A percentile compares a stretch with the other conserved stretches of the same genome.
Conservation (phyloP, 2,329 filamentous ascomycete genomes). For the Talaromyces marneffei region DNA sequence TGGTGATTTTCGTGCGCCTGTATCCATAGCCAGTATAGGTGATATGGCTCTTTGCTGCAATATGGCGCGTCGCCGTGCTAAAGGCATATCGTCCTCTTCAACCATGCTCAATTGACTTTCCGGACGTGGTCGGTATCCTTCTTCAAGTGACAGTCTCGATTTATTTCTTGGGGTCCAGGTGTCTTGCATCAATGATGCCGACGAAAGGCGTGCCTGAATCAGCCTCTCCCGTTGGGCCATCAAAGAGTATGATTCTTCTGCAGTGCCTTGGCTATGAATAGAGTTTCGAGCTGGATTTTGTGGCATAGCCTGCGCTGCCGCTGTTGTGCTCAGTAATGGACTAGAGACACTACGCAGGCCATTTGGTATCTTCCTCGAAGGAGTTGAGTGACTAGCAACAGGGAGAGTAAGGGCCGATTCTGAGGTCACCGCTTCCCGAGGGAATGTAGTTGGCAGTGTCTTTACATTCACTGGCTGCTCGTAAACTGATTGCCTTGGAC, state of each 20-base stretch:
- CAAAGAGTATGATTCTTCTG: constrained; percentile 40
- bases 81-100: constrained; percentile 53
- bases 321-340: constrained; percentile 20
- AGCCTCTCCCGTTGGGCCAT: constrained; percentile 52
- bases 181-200: constrained; percentile 30
- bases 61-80: constrained; percentile 61
- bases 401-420: neutral
- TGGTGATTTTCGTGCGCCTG: constrained; percentile 11
- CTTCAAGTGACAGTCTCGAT: constrained; percentile 24
- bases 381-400: neutral
- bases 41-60: constrained; percentile 48
- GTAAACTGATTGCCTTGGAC: neutral
- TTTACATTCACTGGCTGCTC: neutral
- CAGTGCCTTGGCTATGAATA: constrained; percentile 11
- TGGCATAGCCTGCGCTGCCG: constrained; percentile 14
- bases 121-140: constrained; percentile 12
- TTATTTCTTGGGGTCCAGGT: constrained; percentile 25
- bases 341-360: constrained; percentile 19
- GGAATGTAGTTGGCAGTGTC: neutral
- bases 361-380: neutral
- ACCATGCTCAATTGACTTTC: constrained; percentile 19
- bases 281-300: neutral
- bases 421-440: neutral
- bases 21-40: constrained; percentile 22
- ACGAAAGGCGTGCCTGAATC: constrained; percentile 37